Evolutionary conservation across 2,329 filamentous ascomycete genomes (phyloP).

Genomic region (Fusarium sp.): DNA sequence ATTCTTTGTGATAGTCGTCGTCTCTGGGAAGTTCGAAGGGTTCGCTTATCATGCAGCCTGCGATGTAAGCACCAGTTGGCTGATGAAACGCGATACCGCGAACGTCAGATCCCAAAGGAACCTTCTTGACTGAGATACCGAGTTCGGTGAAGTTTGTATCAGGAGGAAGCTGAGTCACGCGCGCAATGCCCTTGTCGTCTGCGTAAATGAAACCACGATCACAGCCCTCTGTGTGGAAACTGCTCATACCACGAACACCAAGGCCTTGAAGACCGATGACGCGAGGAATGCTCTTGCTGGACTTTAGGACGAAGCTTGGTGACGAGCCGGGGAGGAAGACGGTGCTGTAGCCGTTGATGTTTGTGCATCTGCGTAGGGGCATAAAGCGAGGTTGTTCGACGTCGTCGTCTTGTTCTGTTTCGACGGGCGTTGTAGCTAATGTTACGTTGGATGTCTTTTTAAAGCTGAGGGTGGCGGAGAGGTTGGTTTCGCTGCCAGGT

Average conservation of each 20-base stretch:
- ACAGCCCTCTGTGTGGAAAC: conserved; percentile 81
- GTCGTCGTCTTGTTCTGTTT: conserved; percentile 62
- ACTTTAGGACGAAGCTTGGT: conserved; percentile 85
- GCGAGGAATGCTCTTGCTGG: conserved; percentile 79
- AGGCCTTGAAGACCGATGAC: conserved; percentile 78
- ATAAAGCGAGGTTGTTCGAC: conserved; percentile 59
- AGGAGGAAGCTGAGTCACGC: conserved; percentile 76
- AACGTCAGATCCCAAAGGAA: conserved; percentile 76
- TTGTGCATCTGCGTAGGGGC: conserved; percentile 67
- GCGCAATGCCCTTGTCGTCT: conserved; percentile 76
- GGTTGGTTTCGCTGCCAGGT: conserved; percentile 51
- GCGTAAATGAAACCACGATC: conserved; percentile 86
- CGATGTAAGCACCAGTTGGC: conserved; percentile 77
- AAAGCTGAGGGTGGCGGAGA: conserved; percentile 74
- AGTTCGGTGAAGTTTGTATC: conserved; percentile 77
- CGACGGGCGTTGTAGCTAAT: conserved; percentile 68
- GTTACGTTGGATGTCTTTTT: conserved; percentile 77
- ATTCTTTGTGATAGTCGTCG: conserved; percentile 84
- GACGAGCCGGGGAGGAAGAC: conserved; percentile 86
- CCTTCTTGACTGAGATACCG: conserved; percentile 78
- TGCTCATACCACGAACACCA: conserved; percentile 76
- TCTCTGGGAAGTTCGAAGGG: conserved; percentile 88
- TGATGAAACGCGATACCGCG: conserved; percentile 81
- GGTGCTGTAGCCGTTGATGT: conserved; percentile 81
- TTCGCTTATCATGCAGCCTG: conserved; percentile 74